phyloP scores from a whole-genome alignment of 306 rosid genomes.

The Vigna radiata region DNA sequence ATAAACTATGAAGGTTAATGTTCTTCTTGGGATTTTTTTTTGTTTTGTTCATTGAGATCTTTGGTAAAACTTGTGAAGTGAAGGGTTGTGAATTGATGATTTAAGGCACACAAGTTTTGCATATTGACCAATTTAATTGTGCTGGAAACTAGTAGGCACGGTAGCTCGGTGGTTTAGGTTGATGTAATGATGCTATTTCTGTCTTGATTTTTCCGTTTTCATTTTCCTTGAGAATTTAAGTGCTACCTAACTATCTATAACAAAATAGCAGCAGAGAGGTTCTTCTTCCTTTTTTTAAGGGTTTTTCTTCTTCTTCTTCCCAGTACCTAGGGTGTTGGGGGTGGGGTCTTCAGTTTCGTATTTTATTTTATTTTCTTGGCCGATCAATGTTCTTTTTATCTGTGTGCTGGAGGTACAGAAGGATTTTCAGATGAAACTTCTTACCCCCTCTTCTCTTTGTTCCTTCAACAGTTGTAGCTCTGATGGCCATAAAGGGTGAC shows the following conservation, averaged over 20 bases:
- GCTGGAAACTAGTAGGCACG: slow-evolving; percentile 18
- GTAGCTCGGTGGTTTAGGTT: slow-evolving; percentile 32
- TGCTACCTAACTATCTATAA: slow-evolving; percentile 26
- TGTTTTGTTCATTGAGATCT: slow-evolving; percentile 18
- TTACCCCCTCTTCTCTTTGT: slow-evolving; percentile 31
- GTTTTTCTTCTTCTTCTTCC: slow-evolving; percentile 33
- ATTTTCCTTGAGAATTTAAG: slow-evolving; percentile 19
- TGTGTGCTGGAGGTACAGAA: slow-evolving; percentile 11
- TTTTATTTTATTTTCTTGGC: neutral
- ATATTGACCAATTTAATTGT: slow-evolving; percentile 34
- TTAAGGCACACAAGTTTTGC: slow-evolving; percentile 26
- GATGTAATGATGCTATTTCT: slow-evolving; percentile 19
- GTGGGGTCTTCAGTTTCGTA: neutral
- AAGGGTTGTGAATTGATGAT: slow-evolving; percentile 31
- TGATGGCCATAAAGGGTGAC: slow-evolving; percentile 77
- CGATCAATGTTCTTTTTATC: slow-evolving; percentile 1
- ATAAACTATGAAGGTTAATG: slow-evolving; percentile 89
- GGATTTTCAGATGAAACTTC: slow-evolving; percentile 27
- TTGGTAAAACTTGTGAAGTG: slow-evolving; percentile 25
- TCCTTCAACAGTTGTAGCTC: slow-evolving; percentile 76
- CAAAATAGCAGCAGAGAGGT: slow-evolving; percentile 25
- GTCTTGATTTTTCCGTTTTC: slow-evolving; percentile 6
- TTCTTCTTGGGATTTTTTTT: slow-evolving; percentile 23
- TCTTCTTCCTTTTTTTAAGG: slow-evolving; percentile 15
- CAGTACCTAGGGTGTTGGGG: slow-evolving; percentile 4